Conservation (phyloP, 2,329 filamentous ascomycete genomes). For the Cercospora berteroae region DNA sequence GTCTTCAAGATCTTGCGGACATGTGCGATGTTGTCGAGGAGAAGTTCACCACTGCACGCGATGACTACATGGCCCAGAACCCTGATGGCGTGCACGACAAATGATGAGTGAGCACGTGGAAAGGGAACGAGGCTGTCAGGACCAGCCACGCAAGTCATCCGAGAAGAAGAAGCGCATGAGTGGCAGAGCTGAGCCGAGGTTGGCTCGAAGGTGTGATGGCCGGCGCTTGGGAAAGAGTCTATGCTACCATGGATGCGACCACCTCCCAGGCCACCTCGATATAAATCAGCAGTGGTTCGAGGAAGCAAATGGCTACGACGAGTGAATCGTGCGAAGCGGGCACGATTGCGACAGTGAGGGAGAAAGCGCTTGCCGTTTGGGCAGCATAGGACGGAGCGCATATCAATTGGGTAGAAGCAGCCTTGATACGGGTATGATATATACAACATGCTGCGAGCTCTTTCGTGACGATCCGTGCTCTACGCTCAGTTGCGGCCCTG, state of each 20-base stretch:
- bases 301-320: not conserved
- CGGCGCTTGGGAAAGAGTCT: not conserved
- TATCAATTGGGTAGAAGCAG: constrained; percentile 2
- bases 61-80: constrained; percentile 55
- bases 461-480: not conserved
- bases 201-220: not conserved
- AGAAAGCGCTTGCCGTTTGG: not conserved
- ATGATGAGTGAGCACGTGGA: constrained; percentile 9
- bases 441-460: constrained; percentile 26
- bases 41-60: constrained; percentile 71
- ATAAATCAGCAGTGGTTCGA: not conserved
- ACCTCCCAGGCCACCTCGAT: constrained; percentile 13
- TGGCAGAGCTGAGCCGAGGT: constrained; percentile 14
- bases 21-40: constrained; percentile 92
- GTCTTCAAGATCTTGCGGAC: constrained; percentile 81
- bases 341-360: not conserved
- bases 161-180: constrained; percentile 49
- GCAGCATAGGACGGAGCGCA: not conserved
- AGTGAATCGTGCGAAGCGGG: not conserved
- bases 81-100: constrained; percentile 25
- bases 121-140: not conserved
- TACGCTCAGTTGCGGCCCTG: constrained; percentile 30
- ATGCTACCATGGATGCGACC: constrained; percentile 20
- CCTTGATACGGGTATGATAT: constrained; percentile 28
- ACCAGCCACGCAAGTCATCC: constrained; percentile 45